phyloP scores from a whole-genome alignment of 2,329 filamentous ascomycete species.

The Trichophyton rubrum region DNA sequence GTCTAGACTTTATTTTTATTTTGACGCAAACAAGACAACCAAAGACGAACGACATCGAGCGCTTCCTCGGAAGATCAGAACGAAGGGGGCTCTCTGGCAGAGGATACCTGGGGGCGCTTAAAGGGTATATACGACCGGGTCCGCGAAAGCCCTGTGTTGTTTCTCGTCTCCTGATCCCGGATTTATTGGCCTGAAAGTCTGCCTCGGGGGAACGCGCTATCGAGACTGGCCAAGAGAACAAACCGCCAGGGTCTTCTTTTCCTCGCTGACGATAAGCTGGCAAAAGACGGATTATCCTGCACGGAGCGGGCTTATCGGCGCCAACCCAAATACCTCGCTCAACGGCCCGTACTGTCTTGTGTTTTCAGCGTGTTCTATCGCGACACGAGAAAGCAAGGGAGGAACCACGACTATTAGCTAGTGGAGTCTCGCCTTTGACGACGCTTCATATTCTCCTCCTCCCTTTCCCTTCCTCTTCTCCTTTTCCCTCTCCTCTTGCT shows the following conservation, averaged over 20 bases:
- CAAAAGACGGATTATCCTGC: not conserved
- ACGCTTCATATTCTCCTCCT: not conserved
- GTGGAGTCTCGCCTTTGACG: not conserved
- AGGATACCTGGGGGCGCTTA: not conserved
- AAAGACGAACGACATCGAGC: not conserved
- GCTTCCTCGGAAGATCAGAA: not conserved
- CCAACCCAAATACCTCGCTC: not conserved
- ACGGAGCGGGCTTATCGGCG: slow-evolving; percentile 3
- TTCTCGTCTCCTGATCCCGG: not conserved
- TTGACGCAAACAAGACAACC: not conserved
- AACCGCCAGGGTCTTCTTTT: not conserved
- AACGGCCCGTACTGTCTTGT: not conserved
- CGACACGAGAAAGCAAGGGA: slow-evolving; percentile 3
- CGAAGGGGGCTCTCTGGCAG: not conserved
- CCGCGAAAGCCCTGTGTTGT: not conserved
- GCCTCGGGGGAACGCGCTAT: not conserved
- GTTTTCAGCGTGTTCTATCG: slow-evolving; percentile 1
- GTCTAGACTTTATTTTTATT: not conserved
- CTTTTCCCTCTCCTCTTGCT: not conserved
- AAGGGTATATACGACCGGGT: too few relatives aligned
- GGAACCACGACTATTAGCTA: not conserved
- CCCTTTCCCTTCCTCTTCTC: not conserved
- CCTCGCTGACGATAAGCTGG: not conserved
- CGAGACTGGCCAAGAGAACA: not conserved
- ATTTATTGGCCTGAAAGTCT: not conserved